Percentiles rank a stretch among this genome's conserved stretches.
These are phyloP conservation scores for Pseudogymnoascus sp. DNA, from an alignment of 2,329 filamentous ascomycete species.

Conservation along the genomic window DNA sequence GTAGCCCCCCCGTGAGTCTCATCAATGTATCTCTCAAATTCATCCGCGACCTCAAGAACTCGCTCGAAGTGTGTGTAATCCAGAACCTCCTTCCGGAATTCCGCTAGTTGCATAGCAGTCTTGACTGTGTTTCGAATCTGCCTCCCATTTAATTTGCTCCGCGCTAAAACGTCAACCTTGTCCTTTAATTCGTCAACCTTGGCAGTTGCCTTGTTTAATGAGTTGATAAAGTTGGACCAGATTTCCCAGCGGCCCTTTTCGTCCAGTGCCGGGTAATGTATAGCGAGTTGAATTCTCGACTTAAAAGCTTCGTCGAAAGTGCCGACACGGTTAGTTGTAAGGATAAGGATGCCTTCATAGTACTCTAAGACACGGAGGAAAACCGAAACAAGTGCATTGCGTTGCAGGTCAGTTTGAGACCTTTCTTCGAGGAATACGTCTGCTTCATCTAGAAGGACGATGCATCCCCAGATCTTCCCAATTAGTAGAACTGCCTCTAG, in stretches of 20 bases:
- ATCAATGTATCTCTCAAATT: no score
- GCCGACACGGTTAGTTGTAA: slow-evolving; percentile 30
- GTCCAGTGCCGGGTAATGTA: slow-evolving; percentile 23
- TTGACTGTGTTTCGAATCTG: slow-evolving; percentile 27
- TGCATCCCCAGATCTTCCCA: slow-evolving; percentile 18
- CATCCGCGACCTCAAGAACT: no score
- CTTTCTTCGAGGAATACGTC: slow-evolving; percentile 12
- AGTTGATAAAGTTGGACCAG: slow-evolving; percentile 16
- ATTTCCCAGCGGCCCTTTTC: slow-evolving; percentile 17
- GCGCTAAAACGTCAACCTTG: slow-evolving; percentile 10
- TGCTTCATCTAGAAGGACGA: slow-evolving; percentile 11
- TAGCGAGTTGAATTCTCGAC: slow-evolving; percentile 26
- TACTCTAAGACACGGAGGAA: slow-evolving; percentile 32
- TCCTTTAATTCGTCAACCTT: not conserved
- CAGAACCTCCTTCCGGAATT: not conserved
- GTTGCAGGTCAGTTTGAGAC: no score
- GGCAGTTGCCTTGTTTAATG: not conserved
- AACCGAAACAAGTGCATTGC: slow-evolving; percentile 14
- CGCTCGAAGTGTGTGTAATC: no score
- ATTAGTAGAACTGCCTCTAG: slow-evolving; percentile 17
- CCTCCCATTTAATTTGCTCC: slow-evolving; percentile 23
- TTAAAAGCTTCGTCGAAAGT: slow-evolving; percentile 31
- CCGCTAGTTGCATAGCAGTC: slow-evolving; percentile 18
- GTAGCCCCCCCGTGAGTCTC: no score
- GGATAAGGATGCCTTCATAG: slow-evolving; percentile 31